Evolutionary conservation across 1,139 yeast species (phyloP), one percentile per base, ranked within the genome.

Genomic region (Suhomyces atakaporum): DNA sequence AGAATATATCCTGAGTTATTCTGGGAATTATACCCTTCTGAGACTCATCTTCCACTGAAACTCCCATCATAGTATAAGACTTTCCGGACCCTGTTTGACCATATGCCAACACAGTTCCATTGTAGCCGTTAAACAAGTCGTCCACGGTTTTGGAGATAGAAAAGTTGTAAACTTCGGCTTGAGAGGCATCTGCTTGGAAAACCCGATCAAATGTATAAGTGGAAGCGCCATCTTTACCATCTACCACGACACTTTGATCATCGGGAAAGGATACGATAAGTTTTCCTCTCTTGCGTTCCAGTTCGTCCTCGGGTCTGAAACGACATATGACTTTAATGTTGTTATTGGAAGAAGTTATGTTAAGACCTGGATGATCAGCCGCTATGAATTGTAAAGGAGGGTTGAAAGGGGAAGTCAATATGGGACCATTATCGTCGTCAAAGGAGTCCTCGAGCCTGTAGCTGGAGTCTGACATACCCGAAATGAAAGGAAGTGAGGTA

Each of bases 11-110:
- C 35, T 81, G 81, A 12, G 85, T 75, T 11, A 87, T 79, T 26
- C 95, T 66, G 0, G 95, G 95, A 12, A 85, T 80, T 18, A 84
- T 70, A 3, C 96, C 96, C 14, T 56, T 51, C 3, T 45, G 41
- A 4, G 43, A 44, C 0, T 63, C 62, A 31, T 69, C 70, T 18
- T 65, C 69, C n/a, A 70, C 51, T 14, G 69, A 44, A 8, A 57
- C 63, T 1, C 96, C 96, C 75, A 85, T 77, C 95, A 89, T 84
- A 2, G 96, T 84, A 54, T 79, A 80, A 0, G 95, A 79, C 54
- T 88, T 88, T 3, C 96, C 96, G 1, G 94, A 77, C 0, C 95
- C 94, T 0, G 95, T 84, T 55, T 86, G 96, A 6, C 96, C 97
- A 58, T 87, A 89, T 1, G 95, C 90, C 29, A 89, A 63, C 0